Percentiles rank a stretch among this genome's conserved stretches.
Conservation (phyloP, 139 green algal species). For the Astrephomene gubernaculifera region DNA sequence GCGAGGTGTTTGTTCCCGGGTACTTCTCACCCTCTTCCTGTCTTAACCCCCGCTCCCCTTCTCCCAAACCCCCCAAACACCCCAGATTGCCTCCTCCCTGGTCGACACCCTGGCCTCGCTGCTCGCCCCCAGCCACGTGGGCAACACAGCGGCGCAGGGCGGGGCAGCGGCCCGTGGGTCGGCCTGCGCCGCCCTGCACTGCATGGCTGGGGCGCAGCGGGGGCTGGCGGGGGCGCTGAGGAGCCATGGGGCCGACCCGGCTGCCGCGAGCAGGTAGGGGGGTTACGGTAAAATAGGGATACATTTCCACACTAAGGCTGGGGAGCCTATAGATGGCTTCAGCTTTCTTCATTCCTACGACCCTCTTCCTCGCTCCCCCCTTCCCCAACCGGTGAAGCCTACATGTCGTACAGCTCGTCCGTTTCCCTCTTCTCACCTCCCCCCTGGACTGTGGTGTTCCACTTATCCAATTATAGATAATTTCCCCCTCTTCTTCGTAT, state of each 20-base stretch:
- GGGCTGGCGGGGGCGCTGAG: slow-evolving; percentile 3
- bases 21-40: background rate
- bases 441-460: too few relatives aligned
- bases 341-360: too few relatives aligned
- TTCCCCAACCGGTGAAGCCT: too few relatives aligned
- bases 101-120: background rate
- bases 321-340: too few relatives aligned
- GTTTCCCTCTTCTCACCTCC: too few relatives aligned
- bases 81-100: slow-evolving; percentile 14
- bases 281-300: too few relatives aligned
- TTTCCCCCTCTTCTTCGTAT: too few relatives aligned
- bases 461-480: too few relatives aligned
- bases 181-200: background rate
- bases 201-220: background rate
- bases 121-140: background rate
- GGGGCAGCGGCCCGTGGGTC: background rate
- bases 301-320: too few relatives aligned
- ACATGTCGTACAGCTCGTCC: too few relatives aligned
- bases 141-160: background rate
- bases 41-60: background rate
- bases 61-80: background rate
- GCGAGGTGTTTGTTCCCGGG: background rate
- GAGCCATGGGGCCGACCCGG: slow-evolving; percentile 1
- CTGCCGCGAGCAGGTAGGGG: slow-evolving; percentile 31
- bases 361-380: too few relatives aligned